Conservation (phyloP, 495 filamentous ascomycete genomes). For the Neurospora sp. region DNA sequence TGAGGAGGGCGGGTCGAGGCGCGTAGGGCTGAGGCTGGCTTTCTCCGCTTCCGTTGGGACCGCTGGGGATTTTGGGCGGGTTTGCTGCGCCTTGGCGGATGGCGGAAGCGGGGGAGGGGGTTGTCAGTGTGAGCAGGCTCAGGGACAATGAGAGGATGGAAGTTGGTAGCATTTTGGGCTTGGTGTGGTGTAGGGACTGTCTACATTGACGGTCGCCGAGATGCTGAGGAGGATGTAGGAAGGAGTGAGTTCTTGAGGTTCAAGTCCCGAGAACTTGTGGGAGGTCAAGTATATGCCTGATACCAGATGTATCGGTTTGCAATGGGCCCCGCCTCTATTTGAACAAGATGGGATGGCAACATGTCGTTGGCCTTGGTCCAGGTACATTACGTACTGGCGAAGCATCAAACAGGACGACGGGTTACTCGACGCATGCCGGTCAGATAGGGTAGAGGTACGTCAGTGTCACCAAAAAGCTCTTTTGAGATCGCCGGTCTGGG, state of each 20-base stretch:
- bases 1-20: not conserved
- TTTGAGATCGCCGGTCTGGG: not conserved
- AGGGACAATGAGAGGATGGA: not conserved
- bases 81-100: not conserved
- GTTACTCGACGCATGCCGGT: not conserved
- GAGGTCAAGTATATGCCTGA: not conserved
- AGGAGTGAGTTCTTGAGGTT: not conserved
- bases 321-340: not conserved
- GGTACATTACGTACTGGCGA: not conserved
- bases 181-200: not conserved
- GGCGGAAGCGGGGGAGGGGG: not conserved
- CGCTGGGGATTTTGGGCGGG: not conserved
- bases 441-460: not conserved
- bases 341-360: not conserved
- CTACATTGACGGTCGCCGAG: not conserved
- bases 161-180: not conserved
- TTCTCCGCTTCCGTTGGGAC: not conserved
- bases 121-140: not conserved
- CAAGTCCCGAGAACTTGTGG: not conserved
- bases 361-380: not conserved
- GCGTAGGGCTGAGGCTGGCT: not conserved
- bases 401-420: not conserved
- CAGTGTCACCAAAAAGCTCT: not conserved
- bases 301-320: not conserved
- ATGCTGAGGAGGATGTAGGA: not conserved